These are phyloP conservation scores for Nigrospora osmanthi DNA, from an alignment of 2,329 filamentous ascomycete species.

Conservation along the genomic window DNA sequence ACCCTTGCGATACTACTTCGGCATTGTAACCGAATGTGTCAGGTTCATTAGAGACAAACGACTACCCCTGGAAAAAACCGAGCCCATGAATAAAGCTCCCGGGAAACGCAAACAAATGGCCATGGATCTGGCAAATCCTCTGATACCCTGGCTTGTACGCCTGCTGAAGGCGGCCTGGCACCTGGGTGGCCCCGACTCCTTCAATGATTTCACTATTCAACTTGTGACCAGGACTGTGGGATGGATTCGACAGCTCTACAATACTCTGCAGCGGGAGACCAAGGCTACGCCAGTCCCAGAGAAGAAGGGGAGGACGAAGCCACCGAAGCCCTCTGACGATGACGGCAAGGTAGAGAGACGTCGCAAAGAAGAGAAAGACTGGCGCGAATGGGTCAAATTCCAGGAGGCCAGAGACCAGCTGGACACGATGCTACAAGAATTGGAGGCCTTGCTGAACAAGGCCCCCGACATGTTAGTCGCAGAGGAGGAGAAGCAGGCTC, in stretches of 20 bases:
- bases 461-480: slow-evolving; percentile 10
- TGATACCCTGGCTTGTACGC: slow-evolving; percentile 17
- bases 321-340: too few relatives aligned
- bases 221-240: slow-evolving; percentile 12
- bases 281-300: not conserved
- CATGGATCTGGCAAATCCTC: slow-evolving; percentile 12
- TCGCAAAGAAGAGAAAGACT: not conserved
- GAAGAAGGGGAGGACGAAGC: not conserved
- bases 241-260: slow-evolving; percentile 15
- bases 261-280: slow-evolving; percentile 7
- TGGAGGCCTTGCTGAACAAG: slow-evolving; percentile 7
- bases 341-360: too few relatives aligned
- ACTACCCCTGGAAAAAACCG: slow-evolving; percentile 3
- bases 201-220: slow-evolving; percentile 13
- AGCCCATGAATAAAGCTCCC: slow-evolving; percentile 2
- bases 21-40: slow-evolving; percentile 10
- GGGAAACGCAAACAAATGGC: slow-evolving; percentile 9
- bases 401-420: slow-evolving; percentile 8
- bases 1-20: slow-evolving; percentile 15
- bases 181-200: slow-evolving; percentile 13
- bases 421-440: slow-evolving; percentile 6
- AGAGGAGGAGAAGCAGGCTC: slow-evolving; percentile 6
- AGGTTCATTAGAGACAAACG: slow-evolving; percentile 11
- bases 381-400: slow-evolving; percentile 2
- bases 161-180: slow-evolving; percentile 15